These are phyloP conservation scores for Amborella trichopoda DNA, from an alignment of 164 flowering plant species.

Conservation along the genomic window DNA sequence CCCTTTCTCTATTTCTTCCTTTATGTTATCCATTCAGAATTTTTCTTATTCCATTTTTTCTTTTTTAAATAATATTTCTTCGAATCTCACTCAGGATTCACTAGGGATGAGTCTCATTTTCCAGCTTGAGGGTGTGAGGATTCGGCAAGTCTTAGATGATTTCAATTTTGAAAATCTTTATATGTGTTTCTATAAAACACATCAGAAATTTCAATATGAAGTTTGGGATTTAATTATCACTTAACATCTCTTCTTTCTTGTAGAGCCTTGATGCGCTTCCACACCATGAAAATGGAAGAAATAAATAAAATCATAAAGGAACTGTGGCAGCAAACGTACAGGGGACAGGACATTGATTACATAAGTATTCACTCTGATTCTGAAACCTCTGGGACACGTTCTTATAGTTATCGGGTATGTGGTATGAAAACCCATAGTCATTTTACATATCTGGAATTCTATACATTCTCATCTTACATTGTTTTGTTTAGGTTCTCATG, in stretches of 20 bases:
- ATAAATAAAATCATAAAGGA: slow-evolving; percentile 92
- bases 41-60: no score
- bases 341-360: slow-evolving; percentile 97
- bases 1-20: no score
- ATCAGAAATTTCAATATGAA: no score
- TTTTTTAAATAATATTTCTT: no score
- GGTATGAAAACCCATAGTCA: background rate
- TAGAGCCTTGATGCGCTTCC: slow-evolving; percentile 99
- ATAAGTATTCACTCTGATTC: slow-evolving; percentile 93
- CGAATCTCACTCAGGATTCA: no score
- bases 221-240: no score
- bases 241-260: slow-evolving; percentile 7
- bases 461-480: slow-evolving; percentile 1
- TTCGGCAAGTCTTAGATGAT: no score
- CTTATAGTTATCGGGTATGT: slow-evolving; percentile 84
- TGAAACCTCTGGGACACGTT: slow-evolving; percentile 95
- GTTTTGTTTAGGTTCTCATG: slow-evolving; percentile 66
- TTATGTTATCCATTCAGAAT: no score
- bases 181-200: no score
- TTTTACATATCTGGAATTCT: background rate
- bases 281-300: slow-evolving; percentile 98
- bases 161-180: no score
- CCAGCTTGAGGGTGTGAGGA: no score
- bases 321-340: slow-evolving; percentile 97
- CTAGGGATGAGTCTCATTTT: no score